phyloP scores from a whole-genome alignment of 2,329 filamentous ascomycete genomes.

The Fusarium transvaalense region DNA sequence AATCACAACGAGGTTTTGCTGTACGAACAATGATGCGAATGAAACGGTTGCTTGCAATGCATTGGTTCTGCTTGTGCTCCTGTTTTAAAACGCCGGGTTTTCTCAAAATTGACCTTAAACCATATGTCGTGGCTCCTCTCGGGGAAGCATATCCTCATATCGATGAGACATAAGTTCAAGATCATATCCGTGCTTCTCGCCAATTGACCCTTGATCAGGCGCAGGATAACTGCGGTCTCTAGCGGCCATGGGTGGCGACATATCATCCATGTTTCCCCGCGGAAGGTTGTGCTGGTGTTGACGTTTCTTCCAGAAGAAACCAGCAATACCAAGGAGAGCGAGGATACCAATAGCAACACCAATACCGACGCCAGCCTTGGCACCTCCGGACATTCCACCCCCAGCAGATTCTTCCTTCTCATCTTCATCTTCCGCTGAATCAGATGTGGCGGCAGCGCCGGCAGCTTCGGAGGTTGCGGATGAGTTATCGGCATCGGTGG shows the following conservation, averaged over 20 bases:
- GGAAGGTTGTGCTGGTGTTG: slow-evolving; percentile 49
- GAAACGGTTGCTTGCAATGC: slow-evolving; percentile 19
- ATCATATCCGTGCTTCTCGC: slow-evolving; percentile 57
- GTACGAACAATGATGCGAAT: slow-evolving; percentile 3
- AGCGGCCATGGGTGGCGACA: slow-evolving; percentile 65
- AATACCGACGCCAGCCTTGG: slow-evolving; percentile 64
- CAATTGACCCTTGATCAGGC: slow-evolving; percentile 53
- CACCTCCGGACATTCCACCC: slow-evolving; percentile 51
- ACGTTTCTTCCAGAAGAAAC: slow-evolving; percentile 54
- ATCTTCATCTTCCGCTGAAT: slow-evolving; percentile 22
- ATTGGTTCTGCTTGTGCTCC: slow-evolving; percentile 24
- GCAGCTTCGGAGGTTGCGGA: slow-evolving; percentile 31
- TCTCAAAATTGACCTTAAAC: slow-evolving; percentile 47
- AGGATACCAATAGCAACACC: slow-evolving; percentile 59
- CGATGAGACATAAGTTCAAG: slow-evolving; percentile 65
- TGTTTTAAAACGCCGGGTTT: slow-evolving; percentile 18
- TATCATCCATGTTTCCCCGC: slow-evolving; percentile 57
- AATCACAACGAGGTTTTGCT: slow-evolving; percentile 13
- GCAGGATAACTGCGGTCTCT: slow-evolving; percentile 57
- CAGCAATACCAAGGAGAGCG: slow-evolving; percentile 55
- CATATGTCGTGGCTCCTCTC: slow-evolving; percentile 62
- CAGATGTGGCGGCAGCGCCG: slow-evolving; percentile 32
- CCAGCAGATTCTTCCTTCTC: slow-evolving; percentile 37
- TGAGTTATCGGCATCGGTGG: slow-evolving; percentile 32
- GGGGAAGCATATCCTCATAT: slow-evolving; percentile 70